Base-by-base conservation (phyloP, 2,329 filamentous ascomycete species). In the Phialophora tarda region DNA sequence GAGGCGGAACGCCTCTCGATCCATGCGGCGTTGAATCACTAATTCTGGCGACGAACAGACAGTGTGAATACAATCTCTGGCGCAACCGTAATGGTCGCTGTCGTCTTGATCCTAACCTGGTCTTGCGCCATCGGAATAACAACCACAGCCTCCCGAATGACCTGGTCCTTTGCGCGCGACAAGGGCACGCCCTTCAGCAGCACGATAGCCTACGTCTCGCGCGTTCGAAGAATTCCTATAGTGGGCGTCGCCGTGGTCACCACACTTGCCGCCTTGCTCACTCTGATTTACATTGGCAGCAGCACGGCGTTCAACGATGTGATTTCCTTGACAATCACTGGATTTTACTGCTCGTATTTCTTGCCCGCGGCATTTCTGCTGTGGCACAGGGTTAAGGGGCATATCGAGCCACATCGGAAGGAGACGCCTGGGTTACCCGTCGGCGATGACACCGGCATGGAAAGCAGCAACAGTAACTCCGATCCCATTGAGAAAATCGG, bases 341-440 rank as follows among this genome's bases (percentile, higher is more conserved):
- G 75, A 4, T 77, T 78, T 50, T 79, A 77, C 68, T 69, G 73
- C 64, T 77, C 77, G 17, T 79, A 78, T 61, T 71, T 78, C 57
- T 68, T 77, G 1, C 73, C 77, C 3, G 71, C 72, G 17, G 69
- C 71, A 0, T 72, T 79, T 30, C 71, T 79, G 23, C 70, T 78
- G 12, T 77, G 75, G 66, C 76, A 77, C 65, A 74, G 76, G 2
- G 56, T 76, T 63, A 77, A 75, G 48, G 75, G 76, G 17, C 69
- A 79, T 41, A 74, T 82, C 41, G 65, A 75, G 1, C 79, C 81
- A 5, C 71, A 78, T 58, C 74, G 76, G 51, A 62, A 64, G 26
- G 65, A 69, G 12, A 69, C 68, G 1, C 68, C 65, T 17, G 68
- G 68, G 6, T 5, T 67, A 10, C 50, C 65, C 23, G 23, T 67